Evolutionary conservation across 2,329 filamentous ascomycete genomes (phyloP), one percentile per base, ranked within the genome.

Genomic region (Trichoderma hamatum): DNA sequence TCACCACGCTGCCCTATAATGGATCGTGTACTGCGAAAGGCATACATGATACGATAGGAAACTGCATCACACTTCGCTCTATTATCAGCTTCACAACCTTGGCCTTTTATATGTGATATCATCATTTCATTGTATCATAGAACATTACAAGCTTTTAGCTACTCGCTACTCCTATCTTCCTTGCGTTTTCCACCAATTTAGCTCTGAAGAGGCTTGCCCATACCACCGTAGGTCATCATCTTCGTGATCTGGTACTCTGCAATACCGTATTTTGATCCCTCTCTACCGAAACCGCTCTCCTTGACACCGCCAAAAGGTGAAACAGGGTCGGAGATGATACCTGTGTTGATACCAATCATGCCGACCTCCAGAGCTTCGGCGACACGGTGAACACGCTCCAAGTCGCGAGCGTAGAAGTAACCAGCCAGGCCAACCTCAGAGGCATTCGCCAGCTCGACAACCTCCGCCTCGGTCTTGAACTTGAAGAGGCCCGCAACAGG

Each of bases 401-500:
- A 71, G 75, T 92, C 86, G 61, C 82, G 80, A 6, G 88, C 94
- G 84, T 93, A 98, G 83, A 99, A 97, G 82, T 98, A 98, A 0
- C 93, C 95, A 0, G 95, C 96, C 43, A 99, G 85, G 1, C 96
- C 96, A 46, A 98, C 94, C 64, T 95, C 90, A 1, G 92, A 85
- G 52, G 83, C 80, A 80, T 99, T 99, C 4, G 96, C 95, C 72
- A 95, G 82, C 71, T 87, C 84, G 34, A 98, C 89, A 5, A 97
- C 96, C 75, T 98, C 94, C 65, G 91, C 90, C 81, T 98, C 96
- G 0, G 90, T 93, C 58, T 92, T 87, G 77, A 98, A 99, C 60
- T 89, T 86, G 84, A 97, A 97, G 16, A 98, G 81, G 0, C 92
- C 95, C 0, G 94, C 95, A 0, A 98, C 92, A 3, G 96, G 96